phyloP scores from a whole-genome alignment of 2,329 filamentous ascomycete species.

The Chrysoporthe austroafricana region DNA sequence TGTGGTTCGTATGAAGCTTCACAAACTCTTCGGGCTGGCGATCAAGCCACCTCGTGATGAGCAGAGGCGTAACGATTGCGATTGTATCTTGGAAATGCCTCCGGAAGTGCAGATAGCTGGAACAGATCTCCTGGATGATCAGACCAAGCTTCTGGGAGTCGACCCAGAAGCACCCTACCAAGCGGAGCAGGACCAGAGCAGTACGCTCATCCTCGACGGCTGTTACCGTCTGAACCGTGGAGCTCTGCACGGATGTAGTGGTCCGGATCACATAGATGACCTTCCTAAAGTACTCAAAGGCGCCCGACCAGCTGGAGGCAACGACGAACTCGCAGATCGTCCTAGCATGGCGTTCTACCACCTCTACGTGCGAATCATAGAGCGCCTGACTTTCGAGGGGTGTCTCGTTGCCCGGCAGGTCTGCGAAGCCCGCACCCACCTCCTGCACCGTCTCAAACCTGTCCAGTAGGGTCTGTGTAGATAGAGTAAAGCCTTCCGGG shows the following conservation, averaged over 20 bases:
- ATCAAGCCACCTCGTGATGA: conserved; percentile 69
- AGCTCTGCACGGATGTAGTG: conserved; percentile 44
- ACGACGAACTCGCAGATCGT: conserved; percentile 66
- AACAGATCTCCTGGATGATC: conserved; percentile 68
- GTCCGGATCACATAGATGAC: conserved; percentile 56
- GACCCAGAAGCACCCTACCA: conserved; percentile 68
- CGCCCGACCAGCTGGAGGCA: conserved; percentile 64
- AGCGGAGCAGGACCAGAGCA: conserved; percentile 58
- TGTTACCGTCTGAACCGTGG: conserved; percentile 41
- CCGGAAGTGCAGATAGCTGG: conserved; percentile 68
- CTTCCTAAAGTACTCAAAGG: conserved; percentile 62
- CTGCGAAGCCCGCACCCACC: conserved; percentile 38
- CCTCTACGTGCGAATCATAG: conserved; percentile 43
- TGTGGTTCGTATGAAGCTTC: conserved; percentile 62
- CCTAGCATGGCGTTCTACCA: conserved; percentile 60
- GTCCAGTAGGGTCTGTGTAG: conserved; percentile 61
- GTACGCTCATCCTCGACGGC: conserved; percentile 55
- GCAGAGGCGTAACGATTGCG: conserved; percentile 63
- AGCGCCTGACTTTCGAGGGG: conserved; percentile 39
- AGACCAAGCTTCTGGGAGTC: conserved; percentile 64
- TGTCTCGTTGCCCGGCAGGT: conserved; percentile 40
- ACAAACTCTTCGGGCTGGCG: conserved; percentile 68
- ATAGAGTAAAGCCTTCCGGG: conserved; percentile 59
- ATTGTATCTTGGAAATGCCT: conserved; percentile 67
- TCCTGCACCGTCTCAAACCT: conserved; percentile 46